These are phyloP conservation scores for Kondoa subrosea DNA, from an alignment of 768 basidiomycete species.

Conservation along the genomic window DNA sequence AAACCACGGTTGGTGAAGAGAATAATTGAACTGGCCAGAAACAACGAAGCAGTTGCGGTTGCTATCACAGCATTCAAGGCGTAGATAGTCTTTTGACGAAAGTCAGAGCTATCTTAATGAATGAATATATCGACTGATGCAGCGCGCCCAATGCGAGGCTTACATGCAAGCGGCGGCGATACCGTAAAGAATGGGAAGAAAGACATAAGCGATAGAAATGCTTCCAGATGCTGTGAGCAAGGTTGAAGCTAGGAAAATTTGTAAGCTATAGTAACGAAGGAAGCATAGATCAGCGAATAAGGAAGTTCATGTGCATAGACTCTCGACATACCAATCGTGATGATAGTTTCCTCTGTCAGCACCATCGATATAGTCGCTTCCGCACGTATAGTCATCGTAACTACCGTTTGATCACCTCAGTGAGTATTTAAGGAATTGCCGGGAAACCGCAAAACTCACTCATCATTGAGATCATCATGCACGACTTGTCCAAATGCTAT, in stretches of 20 bases:
- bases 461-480: background rate
- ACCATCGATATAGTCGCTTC: background rate
- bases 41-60: background rate
- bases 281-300: too few species aligned
- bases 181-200: background rate
- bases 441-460: background rate
- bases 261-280: too few species aligned
- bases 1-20: background rate
- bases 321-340: too few species aligned
- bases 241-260: background rate
- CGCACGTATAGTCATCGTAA: background rate
- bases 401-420: background rate
- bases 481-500: background rate
- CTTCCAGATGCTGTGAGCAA: background rate
- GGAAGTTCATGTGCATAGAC: too few species aligned
- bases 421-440: too few species aligned
- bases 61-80: background rate
- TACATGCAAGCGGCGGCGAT: background rate
- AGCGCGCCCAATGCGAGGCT: background rate
- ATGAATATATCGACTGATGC: background rate
- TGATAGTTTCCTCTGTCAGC: background rate
- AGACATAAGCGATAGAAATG: background rate
- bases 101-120: background rate
- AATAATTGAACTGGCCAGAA: background rate
- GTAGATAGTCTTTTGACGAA: background rate